Evolutionary conservation across 78 protist genomes (phyloP), one percentile per base, ranked within the genome.

Genomic region (Guillardia theta): DNA sequence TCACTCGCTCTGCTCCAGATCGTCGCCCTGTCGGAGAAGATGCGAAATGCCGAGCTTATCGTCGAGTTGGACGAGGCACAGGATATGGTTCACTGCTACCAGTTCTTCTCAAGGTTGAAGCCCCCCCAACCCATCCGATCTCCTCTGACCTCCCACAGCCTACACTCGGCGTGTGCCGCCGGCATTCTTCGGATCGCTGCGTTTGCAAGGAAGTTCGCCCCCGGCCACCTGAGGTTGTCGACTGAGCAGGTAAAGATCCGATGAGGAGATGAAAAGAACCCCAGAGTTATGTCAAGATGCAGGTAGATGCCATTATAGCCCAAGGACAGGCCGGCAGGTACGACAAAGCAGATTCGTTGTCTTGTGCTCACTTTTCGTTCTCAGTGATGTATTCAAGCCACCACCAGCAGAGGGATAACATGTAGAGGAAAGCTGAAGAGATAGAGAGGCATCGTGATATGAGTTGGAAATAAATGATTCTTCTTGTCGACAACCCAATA

Each of bases 11-110:
- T 58, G 70, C 70, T 3, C 70, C 6, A 58, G 70, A 30, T 8
- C 4, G 39, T 27, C 39, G 27, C 21, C 39, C 70, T 58, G 2
- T 24, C 39, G 70, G 6, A 3, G 70, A 58, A 58, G 70, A 24
- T 58, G 70, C 70, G 70, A 30, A 30, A 58, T 24, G 27, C 39
- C 70, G 70, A 24, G 41, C 46, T 70, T 12, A 33, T 22, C 46
- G 83, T 70, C 46, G 83, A 70, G 41, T 15, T 70, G 83, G 83
- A 70, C 83, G 83, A 70, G 83, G 83, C 83, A 24, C 46, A 70
- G 1, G 83, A 70, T 43, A 12, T 22, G 22, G 83, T 70, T 6
- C 83, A 70, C 83, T 24, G 46, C 83, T 70, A 36, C 83, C 83
- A 70, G 41, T 43, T 70, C 41, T 43, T 70, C 41, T 36, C 83